Base-by-base conservation (phyloP, 2,329 filamentous ascomycete genomes). In the Lachnellula suecica region DNA sequence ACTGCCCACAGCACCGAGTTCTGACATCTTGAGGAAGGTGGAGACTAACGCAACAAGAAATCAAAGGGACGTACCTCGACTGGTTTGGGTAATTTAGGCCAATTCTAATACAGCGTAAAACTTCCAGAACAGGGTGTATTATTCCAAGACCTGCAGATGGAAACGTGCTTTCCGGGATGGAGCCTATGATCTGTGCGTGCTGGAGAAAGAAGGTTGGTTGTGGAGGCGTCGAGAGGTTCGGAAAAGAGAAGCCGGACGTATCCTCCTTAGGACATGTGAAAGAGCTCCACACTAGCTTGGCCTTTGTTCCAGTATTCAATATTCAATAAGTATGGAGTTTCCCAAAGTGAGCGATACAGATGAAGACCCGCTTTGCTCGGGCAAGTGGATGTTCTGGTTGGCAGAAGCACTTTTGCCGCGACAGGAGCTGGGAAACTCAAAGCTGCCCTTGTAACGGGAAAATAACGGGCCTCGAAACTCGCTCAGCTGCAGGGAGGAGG, bases 101-200 rank as follows among this genome's bases (percentile, higher is more conserved):
- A 35, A 35, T 17, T n/a, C 31, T 8, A 35, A 24, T 22, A 49
- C 45, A 48, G 44, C 27, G 34, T 41, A 43, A 4, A 45, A 45
- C 45, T 22, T 20, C 45, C 44, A 19, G 31, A 37, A 40, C 29
- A 40, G 51, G 46, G 9, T 44, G 43, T 25, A 25, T 37, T 53
- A 41, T 53, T 42, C 51, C 45, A 45, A 35, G 7, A 15, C 79
- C 83, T 17, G 54, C 25, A 19, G 47, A 49, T 50, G 79, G 74
- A 52, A 80, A 79, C 49, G 79, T 79, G 61, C 80, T 75, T 55
- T 81, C 67, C 37, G 79, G 79, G 57, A 78, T 73, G 52, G 82
- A 43, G 35, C 76, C 65, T 59, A 79, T 72, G 59, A 22, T 13
- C 9, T n/a, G 20, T 35, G 13, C 8, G 42, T 31, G 19, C 41